These are phyloP conservation scores for Entomortierella lignicola DNA, from an alignment of 192 early-diverging fungal genomes.

Conservation along the genomic window DNA sequence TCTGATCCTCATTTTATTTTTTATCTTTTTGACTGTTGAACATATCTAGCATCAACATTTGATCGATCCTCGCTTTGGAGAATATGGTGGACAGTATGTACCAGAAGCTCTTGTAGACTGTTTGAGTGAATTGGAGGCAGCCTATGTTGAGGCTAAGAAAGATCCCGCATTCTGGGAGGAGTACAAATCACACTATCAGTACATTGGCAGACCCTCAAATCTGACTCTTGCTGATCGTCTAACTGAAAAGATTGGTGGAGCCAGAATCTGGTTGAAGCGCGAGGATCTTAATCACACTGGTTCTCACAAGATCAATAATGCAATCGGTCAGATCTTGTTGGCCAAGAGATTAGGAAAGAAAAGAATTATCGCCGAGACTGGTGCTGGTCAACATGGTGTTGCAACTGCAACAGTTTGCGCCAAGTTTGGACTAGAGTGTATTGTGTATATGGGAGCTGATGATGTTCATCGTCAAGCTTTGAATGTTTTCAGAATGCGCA, in stretches of 20 bases:
- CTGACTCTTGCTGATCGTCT: conserved; percentile 90
- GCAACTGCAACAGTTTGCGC: conserved; percentile 98
- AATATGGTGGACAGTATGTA: conserved; percentile 97
- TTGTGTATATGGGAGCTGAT: conserved; percentile 98
- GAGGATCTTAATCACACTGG: conserved; percentile 99
- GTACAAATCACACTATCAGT: conserved; percentile 89
- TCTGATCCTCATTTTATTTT: neutral
- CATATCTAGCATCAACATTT: conserved; percentile 58
- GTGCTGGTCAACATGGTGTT: conserved; percentile 98
- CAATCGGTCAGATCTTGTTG: conserved; percentile 91
- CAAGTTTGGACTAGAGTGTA: conserved; percentile 96
- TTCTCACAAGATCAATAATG: conserved; percentile 99
- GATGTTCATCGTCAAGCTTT: conserved; percentile 93
- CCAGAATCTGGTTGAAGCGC: conserved; percentile 97
- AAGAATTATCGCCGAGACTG: conserved; percentile 98
- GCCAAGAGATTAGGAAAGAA: conserved; percentile 96
- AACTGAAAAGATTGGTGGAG: conserved; percentile 82
- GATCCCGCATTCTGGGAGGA: conserved; percentile 96
- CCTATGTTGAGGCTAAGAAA: conserved; percentile 82
- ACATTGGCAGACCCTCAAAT: conserved; percentile 91
- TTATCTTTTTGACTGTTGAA: neutral
- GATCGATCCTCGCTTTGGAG: conserved; percentile 86
- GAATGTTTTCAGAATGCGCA: conserved; percentile 95
- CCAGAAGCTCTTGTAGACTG: conserved; percentile 98
- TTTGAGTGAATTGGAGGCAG: conserved; percentile 87